Base-by-base conservation (phyloP, 2,329 filamentous ascomycete species). In the Penicillium psychrosexuale region DNA sequence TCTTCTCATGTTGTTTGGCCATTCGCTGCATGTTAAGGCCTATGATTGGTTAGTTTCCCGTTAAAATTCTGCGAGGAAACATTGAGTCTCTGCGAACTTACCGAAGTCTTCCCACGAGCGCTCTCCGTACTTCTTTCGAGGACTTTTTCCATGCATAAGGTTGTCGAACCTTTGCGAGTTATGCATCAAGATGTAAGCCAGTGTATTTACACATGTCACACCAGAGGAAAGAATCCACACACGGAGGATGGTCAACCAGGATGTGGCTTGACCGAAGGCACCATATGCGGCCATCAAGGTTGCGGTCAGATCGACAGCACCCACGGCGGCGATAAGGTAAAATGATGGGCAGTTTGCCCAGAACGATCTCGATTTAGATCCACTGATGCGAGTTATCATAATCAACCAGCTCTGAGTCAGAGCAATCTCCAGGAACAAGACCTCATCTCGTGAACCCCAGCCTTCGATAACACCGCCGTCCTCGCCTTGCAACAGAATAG, bases 331-430 rank as follows among this genome's bases (percentile, higher is more conserved):
- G 52, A 81, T 75, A 42, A 96, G 81, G 76, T 95, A 89, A 88
- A 90, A 92, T 58, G 90, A 95, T 57, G 91, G 91, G 56, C 91
- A 84, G 24, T 89, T 92, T 3, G 89, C 91, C 90, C 90, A 95
- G 83, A 95, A 93, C 51, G 90, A 90, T 69, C 12, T n/a, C 3
- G 40, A 22, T 13, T 30, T 36, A 4, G 37, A 11, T 34, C 91
- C 90, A 76, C 92, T 92, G 77, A 90, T 88, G 82, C 91, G 90
- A 62, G 91, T 96, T 78, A 96, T 93, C 81, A 96, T 95, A 77
- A 96, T 96, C 49, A 96, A 83, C 91, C 91, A 96, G 80, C 95
- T 96, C 82, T 96, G 90, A 57, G 91, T 92, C 51, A 96, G 84
- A 12, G 89, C 90, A 74, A 96, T 90, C 78, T 96, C 85, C 36